A percentile compares a stretch with the other conserved stretches of the same genome.
These are phyloP conservation scores for Phytophthora sansomeana DNA, from an alignment of 352 stramenopile species.

Conservation along the genomic window DNA sequence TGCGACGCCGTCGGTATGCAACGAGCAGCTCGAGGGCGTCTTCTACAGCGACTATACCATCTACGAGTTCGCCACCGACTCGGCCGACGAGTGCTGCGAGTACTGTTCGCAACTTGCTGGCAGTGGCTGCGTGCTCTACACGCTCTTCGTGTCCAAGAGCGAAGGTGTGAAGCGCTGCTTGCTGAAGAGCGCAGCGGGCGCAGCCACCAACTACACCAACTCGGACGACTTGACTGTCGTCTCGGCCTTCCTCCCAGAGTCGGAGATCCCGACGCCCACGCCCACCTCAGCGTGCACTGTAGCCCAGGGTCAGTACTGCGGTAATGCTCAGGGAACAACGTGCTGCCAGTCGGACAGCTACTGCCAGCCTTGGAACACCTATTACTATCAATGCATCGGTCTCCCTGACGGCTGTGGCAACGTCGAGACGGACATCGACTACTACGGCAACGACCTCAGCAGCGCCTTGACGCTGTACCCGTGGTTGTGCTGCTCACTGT, in stretches of 20 bases:
- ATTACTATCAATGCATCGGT: constrained; percentile 66
- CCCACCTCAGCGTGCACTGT: constrained; percentile 27
- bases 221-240: constrained; percentile 32
- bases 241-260: constrained; percentile 28
- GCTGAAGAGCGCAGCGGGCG: constrained; percentile 30
- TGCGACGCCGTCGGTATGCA: constrained; percentile 14
- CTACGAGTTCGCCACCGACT: constrained; percentile 36
- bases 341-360: constrained; percentile 48
- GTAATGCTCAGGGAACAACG: constrained; percentile 43
- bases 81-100: constrained; percentile 29
- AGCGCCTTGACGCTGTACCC: constrained; percentile 43
- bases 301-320: constrained; percentile 48
- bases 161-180: constrained; percentile 33
- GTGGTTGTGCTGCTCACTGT: constrained; percentile 44
- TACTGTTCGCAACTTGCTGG: constrained; percentile 31
- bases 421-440: constrained; percentile 60
- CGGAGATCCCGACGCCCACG: constrained; percentile 18
- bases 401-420: constrained; percentile 41
- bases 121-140: constrained; percentile 38
- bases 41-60: constrained; percentile 38
- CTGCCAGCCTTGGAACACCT: constrained; percentile 58
- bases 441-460: constrained; percentile 50
- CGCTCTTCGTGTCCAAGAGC: constrained; percentile 32
- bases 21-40: constrained; percentile 25
- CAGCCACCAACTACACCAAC: constrained; percentile 28